Evolutionary conservation across 768 basidiomycete genomes (phyloP).

Genomic region (Symmetrospora coprosmae): DNA sequence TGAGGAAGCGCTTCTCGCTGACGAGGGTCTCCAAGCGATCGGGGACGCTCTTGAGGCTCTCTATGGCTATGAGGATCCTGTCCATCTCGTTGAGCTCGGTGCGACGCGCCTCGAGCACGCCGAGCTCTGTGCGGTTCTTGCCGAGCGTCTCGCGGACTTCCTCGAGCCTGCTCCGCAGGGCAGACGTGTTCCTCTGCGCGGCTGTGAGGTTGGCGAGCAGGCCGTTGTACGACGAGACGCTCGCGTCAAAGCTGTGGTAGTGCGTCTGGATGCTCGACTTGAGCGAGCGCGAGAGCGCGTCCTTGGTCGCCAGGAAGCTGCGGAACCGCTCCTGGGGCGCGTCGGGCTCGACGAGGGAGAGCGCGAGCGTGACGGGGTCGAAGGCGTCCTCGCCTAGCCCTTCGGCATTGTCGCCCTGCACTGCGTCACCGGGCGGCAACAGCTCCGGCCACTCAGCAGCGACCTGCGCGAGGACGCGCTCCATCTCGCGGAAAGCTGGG

Average conservation of each 20-base stretch:
- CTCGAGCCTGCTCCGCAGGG: slow-evolving; percentile 54
- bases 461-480: slow-evolving; percentile 24
- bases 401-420: slow-evolving; percentile 4
- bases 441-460: slow-evolving; percentile 28
- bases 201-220: slow-evolving; percentile 56
- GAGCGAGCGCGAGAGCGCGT: slow-evolving; percentile 60
- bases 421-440: slow-evolving; percentile 14
- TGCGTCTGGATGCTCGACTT: slow-evolving; percentile 77
- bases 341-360: slow-evolving; percentile 70
- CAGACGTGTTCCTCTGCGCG: slow-evolving; percentile 59
- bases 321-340: slow-evolving; percentile 42
- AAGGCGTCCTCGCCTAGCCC: slow-evolving; percentile 45
- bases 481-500: slow-evolving; percentile 32
- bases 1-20: slow-evolving; percentile 81
- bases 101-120: slow-evolving; percentile 73
- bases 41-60: slow-evolving; percentile 75
- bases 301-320: slow-evolving; percentile 56
- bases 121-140: slow-evolving; percentile 71
- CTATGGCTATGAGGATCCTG: slow-evolving; percentile 81
- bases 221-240: slow-evolving; percentile 74
- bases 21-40: slow-evolving; percentile 86
- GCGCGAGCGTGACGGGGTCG: slow-evolving; percentile 81
- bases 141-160: slow-evolving; percentile 45
- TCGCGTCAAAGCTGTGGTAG: slow-evolving; percentile 91
- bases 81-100: slow-evolving; percentile 93